A percentile compares a stretch with the other conserved stretches of the same genome.
These are phyloP conservation scores for Ustilago crameri DNA, from an alignment of 1,284 basidiomycete species.

Conservation along the genomic window DNA sequence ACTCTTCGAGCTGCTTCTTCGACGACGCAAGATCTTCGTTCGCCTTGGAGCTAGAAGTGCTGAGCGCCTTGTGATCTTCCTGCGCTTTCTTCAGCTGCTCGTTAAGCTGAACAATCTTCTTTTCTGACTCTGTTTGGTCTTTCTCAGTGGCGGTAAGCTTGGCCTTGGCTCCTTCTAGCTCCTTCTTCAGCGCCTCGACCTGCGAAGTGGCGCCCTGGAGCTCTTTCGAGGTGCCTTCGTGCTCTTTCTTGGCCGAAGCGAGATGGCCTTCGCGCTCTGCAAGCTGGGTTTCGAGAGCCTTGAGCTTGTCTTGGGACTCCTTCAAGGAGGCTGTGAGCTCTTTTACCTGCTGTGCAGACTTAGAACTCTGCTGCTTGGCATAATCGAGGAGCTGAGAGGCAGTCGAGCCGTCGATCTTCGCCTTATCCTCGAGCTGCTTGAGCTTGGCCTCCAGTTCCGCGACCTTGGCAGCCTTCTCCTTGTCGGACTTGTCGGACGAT, in stretches of 20 bases:
- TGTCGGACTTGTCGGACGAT: constrained; percentile 17
- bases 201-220: constrained; percentile 14
- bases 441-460: constrained; percentile 28
- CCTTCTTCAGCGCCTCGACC: constrained; percentile 10
- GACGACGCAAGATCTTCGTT: constrained; percentile 26
- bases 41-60: constrained; percentile 13
- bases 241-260: constrained; percentile 12
- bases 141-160: constrained; percentile 14
- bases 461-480: constrained; percentile 21
- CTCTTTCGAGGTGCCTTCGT: constrained; percentile 10
- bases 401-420: constrained; percentile 9
- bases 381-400: constrained; percentile 18
- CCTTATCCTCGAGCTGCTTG: constrained; percentile 27
- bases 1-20: constrained; percentile 19
- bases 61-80: constrained; percentile 23
- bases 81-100: constrained; percentile 19
- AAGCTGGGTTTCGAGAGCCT: constrained; percentile 17
- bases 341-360: constrained; percentile 18
- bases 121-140: constrained; percentile 9
- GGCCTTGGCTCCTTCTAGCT: constrained; percentile 17
- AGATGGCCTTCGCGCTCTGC: constrained; percentile 21
- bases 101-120: constrained; percentile 27
- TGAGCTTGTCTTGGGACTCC: constrained; percentile 14
- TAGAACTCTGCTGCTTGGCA: constrained; percentile 20
- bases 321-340: constrained; percentile 19